Base-by-base conservation (phyloP, 2,329 filamentous ascomycete genomes). In the Hymenoscyphus repandus region DNA sequence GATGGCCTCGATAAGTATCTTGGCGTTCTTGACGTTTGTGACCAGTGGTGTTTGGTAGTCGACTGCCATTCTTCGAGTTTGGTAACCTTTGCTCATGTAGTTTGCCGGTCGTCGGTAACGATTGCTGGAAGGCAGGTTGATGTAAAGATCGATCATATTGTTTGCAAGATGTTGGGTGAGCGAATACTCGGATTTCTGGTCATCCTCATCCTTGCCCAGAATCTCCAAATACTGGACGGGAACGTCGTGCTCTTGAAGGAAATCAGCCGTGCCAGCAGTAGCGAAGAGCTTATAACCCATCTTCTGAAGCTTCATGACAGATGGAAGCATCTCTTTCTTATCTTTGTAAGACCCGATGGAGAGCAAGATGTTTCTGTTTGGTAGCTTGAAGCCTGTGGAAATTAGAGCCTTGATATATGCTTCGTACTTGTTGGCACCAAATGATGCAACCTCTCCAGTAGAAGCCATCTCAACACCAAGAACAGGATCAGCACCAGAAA, bases 391-490 rank as follows among this genome's bases (percentile, higher is more conserved):
- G 41, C 93, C 93, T 47, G 93, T 97, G 1, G 93, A 95, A 60
- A 99, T 82, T 50, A 99, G 76, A 47, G 89, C 93, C 75, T 99
- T 99, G 63, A 99, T 80, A 69, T 99, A 99, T 15, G 93, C 93
- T 71, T 99, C 93, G 67, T 95, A 96, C 72, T 96, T 96, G 71
- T 96, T 90, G 56, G 83, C 80, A 66, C 93, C 93, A 65, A 99
- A 99, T 66, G 87, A 96, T 60, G 93, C 93, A 62, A 99, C 93
- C 72, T 99, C 93, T 70, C 93, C 93, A 53, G 93, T 99, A 4
- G 93, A 97, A 15, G 93, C 93, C 93, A 99, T 99, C 73, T 99
- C 93, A 6, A 99, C 93, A 72, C 93, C 93, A 54, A 96, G 80
- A 40, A 99, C 91, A 13, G 93, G 93, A 68, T 99, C 93, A 5